Evolutionary conservation across 306 rosid genomes (phyloP), one percentile per base, ranked within the genome.

Genomic region (Coriaria nepalensis): DNA sequence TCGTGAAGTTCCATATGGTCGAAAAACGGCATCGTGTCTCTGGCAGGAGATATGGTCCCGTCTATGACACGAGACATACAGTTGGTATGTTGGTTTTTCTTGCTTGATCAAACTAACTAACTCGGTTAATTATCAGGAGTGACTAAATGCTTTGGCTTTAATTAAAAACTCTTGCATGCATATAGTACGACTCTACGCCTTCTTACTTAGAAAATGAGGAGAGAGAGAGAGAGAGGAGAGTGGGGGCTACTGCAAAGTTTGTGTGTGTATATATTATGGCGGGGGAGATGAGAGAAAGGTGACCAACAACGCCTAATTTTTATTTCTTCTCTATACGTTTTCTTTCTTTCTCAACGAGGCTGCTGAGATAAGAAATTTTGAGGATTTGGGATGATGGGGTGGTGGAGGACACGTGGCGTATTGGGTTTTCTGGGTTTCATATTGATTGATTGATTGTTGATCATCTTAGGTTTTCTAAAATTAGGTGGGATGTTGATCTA

Each of bases 401-500:
- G 54, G 57, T 50, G 33, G 49, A 20, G 37, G 70, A 60, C 87
- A 78, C 75, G 68, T 68, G 78, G 64, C 62, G 35, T n/a, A 10
- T 6, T 37, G 64, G 47, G 40, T 55, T 35, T 48, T n/a, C 2
- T 2, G 46, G 55, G 51, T 45, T 49, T 33, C 39, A 9, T 36
- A 35, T 29, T 39, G 54, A 45, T 50, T 40, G 33, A 47, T 56
- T 48, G 10, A 7, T 40, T 34, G 6, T 34, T 20, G 14, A n/a
- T 37, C n/a, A 52, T 43, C 45, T 11, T 0, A 37, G 48, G 50
- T 6, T 55, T 15, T 52, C 53, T 52, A 38, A 6, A 70, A 72
- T 76, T 78, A 76, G 93, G 86, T 81, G 67, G 71, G 82, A 56
- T 59, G 86, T 86, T 82, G 76, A 80, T 68, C 81, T 59, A 70